These are phyloP conservation scores for Talaromyces pinophilus DNA, from an alignment of 2,329 filamentous ascomycete species.

Conservation along the genomic window DNA sequence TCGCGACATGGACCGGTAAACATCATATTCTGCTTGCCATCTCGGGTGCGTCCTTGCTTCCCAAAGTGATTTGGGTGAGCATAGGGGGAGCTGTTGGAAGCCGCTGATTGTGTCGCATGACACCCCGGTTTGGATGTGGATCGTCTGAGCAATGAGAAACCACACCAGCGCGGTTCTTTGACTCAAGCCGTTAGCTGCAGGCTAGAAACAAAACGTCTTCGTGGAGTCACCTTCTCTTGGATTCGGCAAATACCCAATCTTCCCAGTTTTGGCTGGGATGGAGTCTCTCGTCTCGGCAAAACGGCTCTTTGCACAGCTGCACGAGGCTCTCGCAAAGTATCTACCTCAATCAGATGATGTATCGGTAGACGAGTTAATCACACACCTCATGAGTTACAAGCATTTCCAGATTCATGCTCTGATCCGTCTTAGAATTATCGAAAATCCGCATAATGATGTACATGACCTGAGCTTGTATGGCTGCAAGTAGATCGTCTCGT, in stretches of 20 bases:
- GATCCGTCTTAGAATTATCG: neutral
- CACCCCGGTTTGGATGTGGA: conserved; percentile 9
- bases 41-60: neutral
- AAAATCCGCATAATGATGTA: conserved; percentile 17
- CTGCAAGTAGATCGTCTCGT: neutral
- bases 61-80: conserved; percentile 10
- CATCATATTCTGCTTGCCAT: conserved; percentile 7
- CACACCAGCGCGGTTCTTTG: conserved; percentile 9
- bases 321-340: conserved; percentile 9
- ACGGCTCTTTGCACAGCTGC: conserved; percentile 6
- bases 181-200: too few species aligned
- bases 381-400: conserved; percentile 9
- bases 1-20: conserved; percentile 1
- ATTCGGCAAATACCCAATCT: conserved; percentile 15
- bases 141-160: conserved; percentile 7
- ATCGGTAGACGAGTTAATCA: too few species aligned
- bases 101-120: conserved; percentile 3
- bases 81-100: conserved; percentile 9
- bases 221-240: conserved; percentile 4
- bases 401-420: conserved; percentile 4
- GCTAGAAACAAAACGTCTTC: too few species aligned
- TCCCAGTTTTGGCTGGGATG: conserved; percentile 7
- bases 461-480: conserved; percentile 13
- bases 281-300: conserved; percentile 14
- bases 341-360: neutral